Conservation (phyloP, 192 early-diverging fungal species). For the Physocladia obscura region DNA sequence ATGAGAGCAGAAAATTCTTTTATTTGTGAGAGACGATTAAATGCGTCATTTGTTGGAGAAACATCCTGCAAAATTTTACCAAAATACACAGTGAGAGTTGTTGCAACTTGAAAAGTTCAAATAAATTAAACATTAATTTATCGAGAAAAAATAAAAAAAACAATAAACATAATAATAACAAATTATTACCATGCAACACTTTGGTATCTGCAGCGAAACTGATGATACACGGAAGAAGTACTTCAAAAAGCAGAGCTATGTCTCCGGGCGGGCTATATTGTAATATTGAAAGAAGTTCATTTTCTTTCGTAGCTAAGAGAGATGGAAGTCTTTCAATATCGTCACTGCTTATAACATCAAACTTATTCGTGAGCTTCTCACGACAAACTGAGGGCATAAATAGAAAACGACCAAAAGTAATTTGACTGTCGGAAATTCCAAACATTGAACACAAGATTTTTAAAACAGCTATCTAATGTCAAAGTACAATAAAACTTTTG, state of each 20-base stretch:
- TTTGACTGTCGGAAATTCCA: conserved; percentile 23
- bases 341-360: conserved; percentile 20
- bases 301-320: conserved; percentile 7
- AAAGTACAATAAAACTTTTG: too few species aligned
- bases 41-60: conserved; percentile 23
- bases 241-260: conserved; percentile 35
- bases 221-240: conserved; percentile 28
- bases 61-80: conserved; percentile 23
- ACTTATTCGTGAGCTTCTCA: conserved; percentile 24
- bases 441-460: conserved; percentile 26
- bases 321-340: conserved; percentile 4
- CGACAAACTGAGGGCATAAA: conserved; percentile 13
- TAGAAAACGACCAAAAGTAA: conserved; percentile 29
- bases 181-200: conserved; percentile 30
- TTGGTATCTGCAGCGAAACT: conserved; percentile 20
- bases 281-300: conserved; percentile 21
- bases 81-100: conserved; percentile 16
- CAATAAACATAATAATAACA: neutral
- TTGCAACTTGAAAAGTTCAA: conserved; percentile 7
- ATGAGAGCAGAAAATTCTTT: conserved; percentile 35
- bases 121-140: neutral
- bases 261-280: conserved; percentile 40
- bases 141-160: too few species aligned
- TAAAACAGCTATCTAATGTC: conserved; percentile 23
- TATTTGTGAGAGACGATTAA: conserved; percentile 15